These are phyloP conservation scores for Rutstroemia sp. DNA, from an alignment of 2,329 filamentous ascomycete species.

Conservation along the genomic window DNA sequence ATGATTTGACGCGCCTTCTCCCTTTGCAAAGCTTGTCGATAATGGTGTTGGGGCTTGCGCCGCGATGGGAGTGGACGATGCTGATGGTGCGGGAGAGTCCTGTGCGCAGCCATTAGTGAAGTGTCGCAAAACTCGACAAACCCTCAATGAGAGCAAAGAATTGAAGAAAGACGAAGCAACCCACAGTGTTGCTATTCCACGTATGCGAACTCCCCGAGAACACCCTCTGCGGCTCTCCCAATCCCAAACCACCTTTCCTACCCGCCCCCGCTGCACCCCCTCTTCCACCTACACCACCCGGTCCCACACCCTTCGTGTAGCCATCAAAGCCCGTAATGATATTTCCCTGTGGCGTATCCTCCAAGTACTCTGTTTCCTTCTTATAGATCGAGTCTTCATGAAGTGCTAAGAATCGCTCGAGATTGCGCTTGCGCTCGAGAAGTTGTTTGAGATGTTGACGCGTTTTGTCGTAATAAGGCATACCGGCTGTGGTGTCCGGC, in stretches of 20 bases:
- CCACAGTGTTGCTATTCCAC: constrained; percentile 44
- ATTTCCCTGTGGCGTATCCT: constrained; percentile 83
- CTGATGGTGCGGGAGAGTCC: constrained; percentile 27
- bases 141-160: not conserved
- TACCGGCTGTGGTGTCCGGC: constrained; percentile 41
- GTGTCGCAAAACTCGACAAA: too few relatives aligned
- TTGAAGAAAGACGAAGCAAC: constrained; percentile 12
- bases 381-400: constrained; percentile 74
- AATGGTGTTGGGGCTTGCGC: constrained; percentile 48
- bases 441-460: constrained; percentile 60
- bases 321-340: constrained; percentile 98
- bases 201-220: constrained; percentile 50
- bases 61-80: constrained; percentile 24
- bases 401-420: constrained; percentile 18
- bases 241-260: constrained; percentile 43
- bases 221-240: constrained; percentile 61
- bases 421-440: constrained; percentile 54
- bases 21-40: constrained; percentile 45
- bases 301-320: constrained; percentile 81
- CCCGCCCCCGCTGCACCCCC: constrained; percentile 46
- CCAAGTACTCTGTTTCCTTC: constrained; percentile 81
- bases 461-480: constrained; percentile 67
- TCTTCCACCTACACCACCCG: constrained; percentile 36
- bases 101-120: constrained; percentile 7
- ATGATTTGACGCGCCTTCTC: constrained; percentile 39